These are phyloP conservation scores for Candida verbasci DNA, from an alignment of 805 yeast genomes.

Conservation along the genomic window DNA sequence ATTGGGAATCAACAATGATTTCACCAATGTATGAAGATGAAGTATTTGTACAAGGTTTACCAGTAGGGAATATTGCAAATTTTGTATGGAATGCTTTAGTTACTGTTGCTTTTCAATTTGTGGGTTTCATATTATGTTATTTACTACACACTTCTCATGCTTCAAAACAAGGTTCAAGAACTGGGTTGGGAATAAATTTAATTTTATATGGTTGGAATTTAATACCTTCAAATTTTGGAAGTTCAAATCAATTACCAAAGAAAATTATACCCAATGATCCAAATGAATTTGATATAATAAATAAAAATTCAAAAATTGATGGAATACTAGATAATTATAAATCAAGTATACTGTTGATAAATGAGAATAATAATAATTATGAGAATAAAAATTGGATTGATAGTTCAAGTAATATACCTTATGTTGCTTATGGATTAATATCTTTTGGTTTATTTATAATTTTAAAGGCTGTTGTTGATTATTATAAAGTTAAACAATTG, in stretches of 20 bases:
- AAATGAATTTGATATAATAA: slow-evolving; percentile 28
- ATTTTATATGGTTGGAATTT: slow-evolving; percentile 54
- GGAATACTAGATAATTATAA: slow-evolving; percentile 26
- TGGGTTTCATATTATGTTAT: slow-evolving; percentile 89
- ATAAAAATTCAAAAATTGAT: slow-evolving; percentile 20
- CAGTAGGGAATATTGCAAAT: slow-evolving; percentile 89
- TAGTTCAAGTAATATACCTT: slow-evolving; percentile 25
- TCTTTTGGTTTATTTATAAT: slow-evolving; percentile 65
- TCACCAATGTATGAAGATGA: slow-evolving; percentile 82
- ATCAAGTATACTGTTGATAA: slow-evolving; percentile 22
- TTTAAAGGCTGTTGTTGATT: slow-evolving; percentile 66
- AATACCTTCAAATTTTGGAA: slow-evolving; percentile 38
- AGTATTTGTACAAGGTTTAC: slow-evolving; percentile 89
- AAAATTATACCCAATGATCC: slow-evolving; percentile 32
- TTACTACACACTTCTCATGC: slow-evolving; percentile 94
- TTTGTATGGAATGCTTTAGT: slow-evolving; percentile 88
- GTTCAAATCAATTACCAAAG: slow-evolving; percentile 28
- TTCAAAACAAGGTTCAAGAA: slow-evolving; percentile 90
- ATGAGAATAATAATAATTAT: neutral
- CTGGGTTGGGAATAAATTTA: slow-evolving; percentile 85
- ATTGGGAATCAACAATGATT: slow-evolving; percentile 88
- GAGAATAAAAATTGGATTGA: slow-evolving; percentile 3
- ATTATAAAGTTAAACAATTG: slow-evolving; percentile 68
- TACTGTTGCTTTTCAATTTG: slow-evolving; percentile 86
- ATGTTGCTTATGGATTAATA: slow-evolving; percentile 59